These are phyloP conservation scores for Magnusiomyces tetraspermus DNA, from an alignment of 1,139 yeast species.

Conservation along the genomic window DNA sequence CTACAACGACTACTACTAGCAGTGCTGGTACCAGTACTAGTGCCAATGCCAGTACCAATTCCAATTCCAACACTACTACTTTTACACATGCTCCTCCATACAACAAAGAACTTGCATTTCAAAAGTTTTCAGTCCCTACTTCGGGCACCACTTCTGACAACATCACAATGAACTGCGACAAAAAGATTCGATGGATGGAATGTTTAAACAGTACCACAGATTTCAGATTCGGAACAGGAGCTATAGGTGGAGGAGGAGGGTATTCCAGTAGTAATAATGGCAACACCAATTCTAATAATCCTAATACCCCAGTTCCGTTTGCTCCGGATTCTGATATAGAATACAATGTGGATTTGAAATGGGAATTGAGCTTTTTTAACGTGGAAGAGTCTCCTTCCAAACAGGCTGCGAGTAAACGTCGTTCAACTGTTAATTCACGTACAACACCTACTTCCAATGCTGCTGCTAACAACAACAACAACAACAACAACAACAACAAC, in stretches of 20 bases:
- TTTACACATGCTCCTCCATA: conserved; percentile 1
- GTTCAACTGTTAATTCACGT: too few species aligned
- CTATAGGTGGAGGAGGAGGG: too few species aligned
- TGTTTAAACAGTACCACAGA: neutral
- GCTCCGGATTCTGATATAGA: neutral
- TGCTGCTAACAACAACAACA: too few species aligned
- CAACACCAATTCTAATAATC: too few species aligned
- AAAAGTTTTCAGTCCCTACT: neutral
- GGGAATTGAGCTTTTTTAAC: conserved; percentile 1
- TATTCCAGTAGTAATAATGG: too few species aligned
- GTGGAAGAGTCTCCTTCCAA: neutral
- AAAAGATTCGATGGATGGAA: neutral
- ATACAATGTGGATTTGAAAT: neutral
- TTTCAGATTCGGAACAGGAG: too few species aligned
- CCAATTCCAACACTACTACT: neutral
- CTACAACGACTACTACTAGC: too few species aligned
- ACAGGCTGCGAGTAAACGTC: neutral
- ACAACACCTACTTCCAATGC: too few species aligned
- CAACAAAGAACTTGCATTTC: neutral
- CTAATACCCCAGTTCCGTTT: neutral
- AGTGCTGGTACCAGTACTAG: too few species aligned
- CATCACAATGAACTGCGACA: neutral
- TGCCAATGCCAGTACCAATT: too few species aligned
- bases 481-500: too few species aligned
- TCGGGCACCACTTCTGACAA: neutral